Evolutionary conservation across 2,329 filamentous ascomycete species (phyloP), one percentile per base, ranked within the genome.

Genomic region (Trichoderma sp.): DNA sequence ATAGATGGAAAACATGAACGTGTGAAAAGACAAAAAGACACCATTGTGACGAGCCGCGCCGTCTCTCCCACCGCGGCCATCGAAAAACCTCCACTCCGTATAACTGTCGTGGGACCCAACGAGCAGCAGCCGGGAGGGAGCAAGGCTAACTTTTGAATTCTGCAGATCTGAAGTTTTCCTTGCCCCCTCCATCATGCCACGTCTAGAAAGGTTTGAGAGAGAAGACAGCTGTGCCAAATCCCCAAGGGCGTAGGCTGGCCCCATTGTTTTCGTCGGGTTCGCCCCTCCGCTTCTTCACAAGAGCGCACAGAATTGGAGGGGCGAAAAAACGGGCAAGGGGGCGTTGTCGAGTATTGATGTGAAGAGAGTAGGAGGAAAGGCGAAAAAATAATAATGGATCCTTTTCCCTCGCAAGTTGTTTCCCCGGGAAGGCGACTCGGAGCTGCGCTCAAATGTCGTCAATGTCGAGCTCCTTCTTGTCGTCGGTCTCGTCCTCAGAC

Each of bases 391-490:
- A 53, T 53, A 3, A 53, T 53, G 45, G 45, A 50, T 53, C 53
- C 45, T 24, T 45, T 60, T 74, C 66, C 67, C 53, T 50, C 35
- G 59, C 60, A 60, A 31, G 29, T 62, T 75, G 45, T 76, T 50
- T 62, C 29, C 53, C 50, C 64, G 41, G 6, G 31, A 62, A 63
- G 29, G 31, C 66, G 21, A 9, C n/a, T 50, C 45, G 45, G 35
- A 38, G 18, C 18, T 31, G 31, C 24, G 69, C 83, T 90, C 92
- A 98, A 85, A 98, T 98, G 86, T 98, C 95, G 88, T 98, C 96
- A 84, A 98, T 94, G 85, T 97, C 95, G 82, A 98, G 92, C 81
- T 97, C 95, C 88, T 94, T 95, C 83, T 85, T 85, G 81, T 87
- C 88, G 76, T 85, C 88, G 78, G 85, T 87, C 66, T 83, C 87